These are phyloP conservation scores for Phytophthora sojae DNA, from an alignment of 352 stramenopile genomes.

Conservation along the genomic window DNA sequence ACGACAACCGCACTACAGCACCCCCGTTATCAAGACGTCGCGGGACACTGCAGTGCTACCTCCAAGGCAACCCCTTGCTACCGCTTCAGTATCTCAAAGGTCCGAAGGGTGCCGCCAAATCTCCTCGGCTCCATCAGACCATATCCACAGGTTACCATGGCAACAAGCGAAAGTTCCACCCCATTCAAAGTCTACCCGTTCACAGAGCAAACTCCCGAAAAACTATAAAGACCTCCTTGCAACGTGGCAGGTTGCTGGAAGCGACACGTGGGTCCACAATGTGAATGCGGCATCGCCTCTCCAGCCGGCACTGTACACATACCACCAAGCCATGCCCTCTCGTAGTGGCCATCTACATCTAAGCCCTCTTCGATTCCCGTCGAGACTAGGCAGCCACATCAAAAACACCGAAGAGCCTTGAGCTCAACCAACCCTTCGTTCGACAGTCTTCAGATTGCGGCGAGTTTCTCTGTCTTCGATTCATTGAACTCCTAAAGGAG, in stretches of 20 bases:
- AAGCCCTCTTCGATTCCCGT: conserved; percentile 9
- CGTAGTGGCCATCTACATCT: conserved; percentile 6
- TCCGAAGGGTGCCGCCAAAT: background rate
- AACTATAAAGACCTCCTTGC: conserved; percentile 21
- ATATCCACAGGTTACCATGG: background rate
- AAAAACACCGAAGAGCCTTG: background rate
- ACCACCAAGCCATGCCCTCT: conserved; percentile 1
- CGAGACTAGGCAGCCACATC: background rate
- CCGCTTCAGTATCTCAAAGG: background rate
- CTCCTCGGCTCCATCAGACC: background rate
- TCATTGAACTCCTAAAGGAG: background rate
- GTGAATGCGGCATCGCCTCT: conserved; percentile 21
- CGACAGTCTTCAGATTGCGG: background rate
- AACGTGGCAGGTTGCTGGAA: conserved; percentile 15
- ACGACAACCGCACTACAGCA: conserved; percentile 24
- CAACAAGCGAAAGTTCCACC: background rate
- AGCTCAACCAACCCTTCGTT: background rate
- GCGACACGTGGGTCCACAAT: conserved; percentile 22
- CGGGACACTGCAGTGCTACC: no score
- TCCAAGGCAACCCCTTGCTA: background rate
- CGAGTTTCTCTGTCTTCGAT: background rate
- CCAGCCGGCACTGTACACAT: conserved; percentile 2
- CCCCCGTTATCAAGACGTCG: background rate
- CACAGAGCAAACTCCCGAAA: background rate
- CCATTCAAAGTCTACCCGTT: background rate